A percentile compares a stretch with the other conserved stretches of the same genome.
Evolutionary conservation across 1,284 basidiomycete species (phyloP).

Genomic region (Austropuccinia psidii): DNA sequence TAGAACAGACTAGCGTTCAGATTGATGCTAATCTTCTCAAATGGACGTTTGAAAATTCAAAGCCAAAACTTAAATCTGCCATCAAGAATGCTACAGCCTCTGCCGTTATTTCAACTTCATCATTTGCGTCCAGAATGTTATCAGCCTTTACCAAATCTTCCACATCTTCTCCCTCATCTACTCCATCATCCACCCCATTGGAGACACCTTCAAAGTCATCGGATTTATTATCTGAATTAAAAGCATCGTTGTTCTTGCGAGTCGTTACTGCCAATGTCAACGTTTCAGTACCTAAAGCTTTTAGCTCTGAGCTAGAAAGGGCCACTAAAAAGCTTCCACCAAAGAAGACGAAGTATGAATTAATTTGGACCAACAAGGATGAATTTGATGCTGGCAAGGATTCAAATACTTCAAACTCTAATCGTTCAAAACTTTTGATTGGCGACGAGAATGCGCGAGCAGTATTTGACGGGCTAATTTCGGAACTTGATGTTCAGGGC

Average conservation of each 20-base stretch:
- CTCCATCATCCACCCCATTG: slow-evolving; percentile 35
- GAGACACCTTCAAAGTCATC: slow-evolving; percentile 8
- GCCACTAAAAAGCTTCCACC: slow-evolving; percentile 96
- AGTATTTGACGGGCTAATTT: slow-evolving; percentile 48
- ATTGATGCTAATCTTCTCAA: slow-evolving; percentile 44
- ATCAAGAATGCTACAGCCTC: slow-evolving; percentile 45
- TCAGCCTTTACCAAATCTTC: slow-evolving; percentile 51
- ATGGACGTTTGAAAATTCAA: slow-evolving; percentile 46
- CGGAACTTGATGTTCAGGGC: slow-evolving; percentile 53
- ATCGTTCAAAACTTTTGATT: slow-evolving; percentile 40
- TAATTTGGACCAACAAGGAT: slow-evolving; percentile 86
- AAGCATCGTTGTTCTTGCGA: slow-evolving; percentile 65
- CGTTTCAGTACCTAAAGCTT: slow-evolving; percentile 64
- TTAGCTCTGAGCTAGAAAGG: slow-evolving; percentile 70
- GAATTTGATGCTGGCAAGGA: slow-evolving; percentile 61
- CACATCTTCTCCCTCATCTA: slow-evolving; percentile 46
- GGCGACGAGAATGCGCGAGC: slow-evolving; percentile 49
- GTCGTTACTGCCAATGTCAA: slow-evolving; percentile 74
- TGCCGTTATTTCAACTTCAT: slow-evolving; percentile 51
- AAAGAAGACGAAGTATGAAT: slow-evolving; percentile 62
- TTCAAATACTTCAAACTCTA: slow-evolving; percentile 60
- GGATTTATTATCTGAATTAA: slow-evolving; percentile 51
- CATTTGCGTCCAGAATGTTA: slow-evolving; percentile 67
- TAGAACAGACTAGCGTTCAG: slow-evolving; percentile 52
- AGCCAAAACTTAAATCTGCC: slow-evolving; percentile 40